Evolutionary conservation across 1,139 yeast genomes (phyloP), one percentile per base, ranked within the genome.

Genomic region (Saccharomyces hybrid): DNA sequence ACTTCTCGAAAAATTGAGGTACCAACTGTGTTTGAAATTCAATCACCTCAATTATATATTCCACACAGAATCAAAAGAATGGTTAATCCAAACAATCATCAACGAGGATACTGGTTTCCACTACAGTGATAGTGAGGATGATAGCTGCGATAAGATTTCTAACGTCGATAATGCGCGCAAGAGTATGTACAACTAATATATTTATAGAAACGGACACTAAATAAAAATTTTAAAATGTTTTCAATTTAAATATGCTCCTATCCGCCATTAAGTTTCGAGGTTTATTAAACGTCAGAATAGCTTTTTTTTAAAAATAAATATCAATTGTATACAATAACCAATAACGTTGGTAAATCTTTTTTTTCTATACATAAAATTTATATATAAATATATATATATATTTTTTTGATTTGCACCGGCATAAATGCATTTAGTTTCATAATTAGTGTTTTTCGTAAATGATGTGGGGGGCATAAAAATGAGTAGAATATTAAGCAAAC

Each of bases 51-150:
- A 42, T 1, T 46, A 48, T 8, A 11, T 32, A 5, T 54, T 57
- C 46, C 61, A 60, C 50, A 58, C 67, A 1, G 66, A 64, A 54
- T 55, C 61, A 60, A 84, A 88, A 84, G 91, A 85, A 65, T 85
- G 91, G 91, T 73, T 84, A 0, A 88, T 85, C 0, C 91, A 85
- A 60, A 80, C 88, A 62, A 76, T 84, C 6, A 83, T 85, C n/a
- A 79, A 80, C 63, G 73, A 74, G 13, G 54, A 56, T 48, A 57
- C 59, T 5, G 61, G 59, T 3, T 54, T 57, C 14, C 44, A 16
- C 44, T 16, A 16, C 20, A 16, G 20, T 16, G 20, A 16, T 16
- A 16, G 20, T 16, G 20, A 16, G 20, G 20, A 16, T 16, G 20
- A 16, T 16, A 16, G 20, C 20, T 16, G 20, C 2, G 20, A 16